Percentiles rank a stretch among this genome's conserved stretches.
These are phyloP conservation scores for Blastobotrys capitulatus DNA, from an alignment of 1,139 yeast species.

Conservation along the genomic window DNA sequence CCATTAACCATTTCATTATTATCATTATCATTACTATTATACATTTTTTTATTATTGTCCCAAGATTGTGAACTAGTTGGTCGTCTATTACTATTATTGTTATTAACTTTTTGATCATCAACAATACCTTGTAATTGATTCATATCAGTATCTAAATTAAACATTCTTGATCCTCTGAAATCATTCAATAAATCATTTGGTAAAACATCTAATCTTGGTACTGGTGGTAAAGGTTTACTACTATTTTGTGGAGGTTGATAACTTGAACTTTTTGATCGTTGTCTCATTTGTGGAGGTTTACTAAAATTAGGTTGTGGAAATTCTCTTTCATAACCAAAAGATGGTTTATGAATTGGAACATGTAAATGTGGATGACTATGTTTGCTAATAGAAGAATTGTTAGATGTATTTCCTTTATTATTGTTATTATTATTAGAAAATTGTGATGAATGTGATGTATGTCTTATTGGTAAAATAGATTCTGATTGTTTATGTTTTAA, in stretches of 20 bases:
- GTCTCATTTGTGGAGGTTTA: slow-evolving; percentile 3
- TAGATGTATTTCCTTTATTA: too few species aligned
- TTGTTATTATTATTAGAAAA: too few species aligned
- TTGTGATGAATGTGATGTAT: slow-evolving; percentile 10
- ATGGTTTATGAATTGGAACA: slow-evolving; percentile 8
- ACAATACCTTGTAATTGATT: slow-evolving; percentile 52
- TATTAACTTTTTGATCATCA: slow-evolving; percentile 17
- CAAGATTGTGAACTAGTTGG: slow-evolving; percentile 6
- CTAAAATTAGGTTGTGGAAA: background rate
- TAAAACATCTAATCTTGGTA: slow-evolving; percentile 6
- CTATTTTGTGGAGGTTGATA: slow-evolving; percentile 2
- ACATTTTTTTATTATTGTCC: slow-evolving; percentile 11
- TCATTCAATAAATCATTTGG: slow-evolving; percentile 12
- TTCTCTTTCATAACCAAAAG: slow-evolving; percentile 4
- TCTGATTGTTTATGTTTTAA: slow-evolving; percentile 13
- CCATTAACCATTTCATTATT: background rate
- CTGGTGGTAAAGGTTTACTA: slow-evolving; percentile 3
- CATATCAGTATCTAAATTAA: slow-evolving; percentile 42
- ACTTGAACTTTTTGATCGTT: slow-evolving; percentile 9
- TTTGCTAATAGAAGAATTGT: background rate
- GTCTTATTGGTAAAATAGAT: slow-evolving; percentile 13
- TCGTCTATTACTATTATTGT: background rate
- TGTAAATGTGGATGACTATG: slow-evolving; percentile 5
- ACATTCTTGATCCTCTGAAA: slow-evolving; percentile 11
- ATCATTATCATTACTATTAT: background rate